phyloP scores from a whole-genome alignment of 306 rosid genomes.

The Gynostemma pentaphyllum region DNA sequence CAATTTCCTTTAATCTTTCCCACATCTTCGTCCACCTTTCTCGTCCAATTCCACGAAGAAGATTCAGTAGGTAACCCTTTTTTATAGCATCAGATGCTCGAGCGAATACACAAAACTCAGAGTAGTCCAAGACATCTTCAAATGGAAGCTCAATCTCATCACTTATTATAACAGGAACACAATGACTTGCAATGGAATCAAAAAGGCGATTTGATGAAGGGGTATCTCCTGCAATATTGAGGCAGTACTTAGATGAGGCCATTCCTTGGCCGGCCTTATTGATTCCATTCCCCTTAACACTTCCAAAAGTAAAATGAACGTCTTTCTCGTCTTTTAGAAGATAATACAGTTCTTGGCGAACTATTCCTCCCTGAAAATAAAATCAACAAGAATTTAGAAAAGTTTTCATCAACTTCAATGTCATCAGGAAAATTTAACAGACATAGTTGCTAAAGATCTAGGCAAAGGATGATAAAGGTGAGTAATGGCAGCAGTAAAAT shows the following conservation, averaged over 20 bases:
- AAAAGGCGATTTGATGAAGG: conserved; percentile 88
- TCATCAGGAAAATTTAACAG: neutral
- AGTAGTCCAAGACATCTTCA: conserved; percentile 78
- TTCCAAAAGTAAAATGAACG: conserved; percentile 67
- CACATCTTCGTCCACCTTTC: conserved; percentile 75
- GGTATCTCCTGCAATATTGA: conserved; percentile 83
- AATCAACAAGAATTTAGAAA: conserved; percentile 11
- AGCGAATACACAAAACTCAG: conserved; percentile 59
- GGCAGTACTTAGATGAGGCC: conserved; percentile 77
- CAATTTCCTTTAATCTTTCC: conserved; percentile 56
- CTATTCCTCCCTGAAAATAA: conserved; percentile 58
- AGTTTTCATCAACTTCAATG: neutral
- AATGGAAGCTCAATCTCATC: conserved; percentile 83
- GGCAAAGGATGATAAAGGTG: neutral
- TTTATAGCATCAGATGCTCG: conserved; percentile 41
- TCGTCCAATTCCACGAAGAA: conserved; percentile 45
- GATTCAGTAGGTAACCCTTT: conserved; percentile 54
- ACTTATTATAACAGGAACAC: conserved; percentile 82
- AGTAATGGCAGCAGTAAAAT: neutral
- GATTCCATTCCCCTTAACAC: conserved; percentile 49
- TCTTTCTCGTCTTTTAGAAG: conserved; percentile 82
- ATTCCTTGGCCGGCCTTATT: conserved; percentile 64
- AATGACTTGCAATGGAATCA: conserved; percentile 81
- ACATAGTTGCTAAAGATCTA: neutral
- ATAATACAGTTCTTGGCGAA: conserved; percentile 82